These are phyloP conservation scores for Podospora tetraspora DNA, from an alignment of 495 filamentous ascomycete genomes.

Conservation along the genomic window DNA sequence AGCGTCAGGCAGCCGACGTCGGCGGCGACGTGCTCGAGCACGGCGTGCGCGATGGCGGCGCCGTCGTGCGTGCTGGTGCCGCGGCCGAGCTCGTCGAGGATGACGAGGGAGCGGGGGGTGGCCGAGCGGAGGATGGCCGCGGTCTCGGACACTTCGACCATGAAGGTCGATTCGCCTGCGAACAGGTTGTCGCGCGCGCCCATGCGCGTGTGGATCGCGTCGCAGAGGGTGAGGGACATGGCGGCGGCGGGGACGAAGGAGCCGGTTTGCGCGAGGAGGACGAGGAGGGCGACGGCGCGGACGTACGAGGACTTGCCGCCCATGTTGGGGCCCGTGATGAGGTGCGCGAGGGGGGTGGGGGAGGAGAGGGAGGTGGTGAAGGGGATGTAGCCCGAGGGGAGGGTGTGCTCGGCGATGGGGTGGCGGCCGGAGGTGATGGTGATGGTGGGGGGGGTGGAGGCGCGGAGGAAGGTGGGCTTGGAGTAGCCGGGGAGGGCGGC, in stretches of 20 bases:
- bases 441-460: constrained; percentile 60
- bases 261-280: constrained; percentile 91
- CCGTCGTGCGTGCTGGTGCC: constrained; percentile 94
- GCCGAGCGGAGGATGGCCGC: constrained; percentile 84
- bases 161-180: constrained; percentile 91
- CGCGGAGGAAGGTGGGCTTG: constrained; percentile 67
- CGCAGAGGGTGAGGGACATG: constrained; percentile 71
- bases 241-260: constrained; percentile 83
- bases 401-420: constrained; percentile 91
- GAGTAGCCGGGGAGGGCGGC: constrained; percentile 82
- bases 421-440: constrained; percentile 74
- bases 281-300: constrained; percentile 82
- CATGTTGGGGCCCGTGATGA: constrained; percentile 98
- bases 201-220: constrained; percentile 95
- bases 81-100: constrained; percentile 92
- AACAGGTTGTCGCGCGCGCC: constrained; percentile 96
- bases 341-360: constrained; percentile 61
- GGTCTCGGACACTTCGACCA: constrained; percentile 94
- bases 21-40: constrained; percentile 76
- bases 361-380: constrained; percentile 70
- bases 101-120: constrained; percentile 71
- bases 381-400: constrained; percentile 84
- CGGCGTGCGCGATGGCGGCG: constrained; percentile 90
- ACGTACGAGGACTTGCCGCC: constrained; percentile 96
- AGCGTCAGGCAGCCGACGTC: constrained; percentile 70